Base-by-base conservation (phyloP, 2,329 filamentous ascomycete genomes). In the Epicoccum nigrum region DNA sequence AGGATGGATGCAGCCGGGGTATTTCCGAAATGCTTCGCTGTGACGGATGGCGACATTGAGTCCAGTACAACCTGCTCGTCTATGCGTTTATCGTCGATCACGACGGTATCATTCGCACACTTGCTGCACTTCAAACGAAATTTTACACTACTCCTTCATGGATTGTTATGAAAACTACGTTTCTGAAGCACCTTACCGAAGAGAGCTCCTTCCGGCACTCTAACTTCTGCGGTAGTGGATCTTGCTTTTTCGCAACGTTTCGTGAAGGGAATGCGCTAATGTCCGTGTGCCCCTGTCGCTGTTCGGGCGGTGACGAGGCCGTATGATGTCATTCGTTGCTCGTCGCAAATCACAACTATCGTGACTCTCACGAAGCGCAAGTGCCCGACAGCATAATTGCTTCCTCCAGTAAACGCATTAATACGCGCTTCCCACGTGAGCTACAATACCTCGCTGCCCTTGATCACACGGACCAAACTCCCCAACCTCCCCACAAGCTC, bases 311-410 rank as follows among this genome's bases (percentile, higher is more conserved):
- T 52, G 49, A 42, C 49, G 37, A 38, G 25, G 35, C 27, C 25
- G 4, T 37, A 16, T 52, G 49, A 52, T 39, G 44, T 52, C 49
- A 52, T 37, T 33, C 11, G 20, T n/a, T 20, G 16, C n/a, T 46
- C 43, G 27, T 31, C 21, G 31, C 44, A 43, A 43, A 39, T 47
- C 49, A 52, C 15, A 43, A 31, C 31, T 40, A 54, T 49, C 45
- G 45, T 54, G 51, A 49, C 25, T 44, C 49, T 33, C 6, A 25
- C 23, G 35, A 42, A 42, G 30, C 40, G 41, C 41, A 49, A 44
- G 27, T 49, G 34, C 45, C 40, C 39, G 33, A 19, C 27, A 48
- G 38, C 41, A 54, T 42, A 41, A 33, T 49, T 49, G 40, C 41
- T 54, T 54, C 45, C 41, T 49, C 37, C 37, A 30, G n/a, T 12